phyloP scores from a whole-genome alignment of 2,329 filamentous ascomycete species.

The Xylogone sp. region DNA sequence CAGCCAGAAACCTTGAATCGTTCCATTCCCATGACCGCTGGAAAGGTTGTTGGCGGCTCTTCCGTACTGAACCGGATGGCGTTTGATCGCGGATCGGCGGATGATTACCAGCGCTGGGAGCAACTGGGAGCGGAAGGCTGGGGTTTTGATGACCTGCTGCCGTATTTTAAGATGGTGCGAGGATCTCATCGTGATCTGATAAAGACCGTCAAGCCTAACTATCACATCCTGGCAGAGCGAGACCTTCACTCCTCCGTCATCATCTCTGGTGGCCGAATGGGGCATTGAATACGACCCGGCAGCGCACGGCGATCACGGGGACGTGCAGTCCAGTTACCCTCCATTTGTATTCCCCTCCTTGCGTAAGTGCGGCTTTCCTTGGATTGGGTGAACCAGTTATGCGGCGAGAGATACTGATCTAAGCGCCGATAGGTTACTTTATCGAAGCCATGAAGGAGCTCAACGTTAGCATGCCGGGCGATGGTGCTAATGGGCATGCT shows the following conservation, averaged over 20 bases:
- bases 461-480: constrained; percentile 30
- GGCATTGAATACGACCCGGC: constrained; percentile 28
- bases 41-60: constrained; percentile 32
- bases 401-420: no score
- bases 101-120: constrained; percentile 42
- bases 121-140: constrained; percentile 41
- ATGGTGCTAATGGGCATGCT: constrained; percentile 33
- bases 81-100: constrained; percentile 31
- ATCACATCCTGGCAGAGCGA: no score
- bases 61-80: constrained; percentile 37
- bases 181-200: no score
- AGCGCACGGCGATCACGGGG: constrained; percentile 32
- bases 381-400: constrained; percentile 1
- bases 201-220: no score
- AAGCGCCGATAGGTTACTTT: constrained; percentile 6
- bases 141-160: constrained; percentile 37
- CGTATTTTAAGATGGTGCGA: constrained; percentile 40
- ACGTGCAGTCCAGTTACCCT: constrained; percentile 36
- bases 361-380: constrained; percentile 11
- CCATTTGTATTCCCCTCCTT: constrained; percentile 33
- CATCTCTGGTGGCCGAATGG: constrained; percentile 27
- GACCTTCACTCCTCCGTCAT: constrained; percentile 30
- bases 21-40: constrained; percentile 5
- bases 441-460: constrained; percentile 31
- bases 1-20: constrained; percentile 4